These are phyloP conservation scores for Ogataea corticis DNA, from an alignment of 805 yeast genomes.

Conservation along the genomic window DNA sequence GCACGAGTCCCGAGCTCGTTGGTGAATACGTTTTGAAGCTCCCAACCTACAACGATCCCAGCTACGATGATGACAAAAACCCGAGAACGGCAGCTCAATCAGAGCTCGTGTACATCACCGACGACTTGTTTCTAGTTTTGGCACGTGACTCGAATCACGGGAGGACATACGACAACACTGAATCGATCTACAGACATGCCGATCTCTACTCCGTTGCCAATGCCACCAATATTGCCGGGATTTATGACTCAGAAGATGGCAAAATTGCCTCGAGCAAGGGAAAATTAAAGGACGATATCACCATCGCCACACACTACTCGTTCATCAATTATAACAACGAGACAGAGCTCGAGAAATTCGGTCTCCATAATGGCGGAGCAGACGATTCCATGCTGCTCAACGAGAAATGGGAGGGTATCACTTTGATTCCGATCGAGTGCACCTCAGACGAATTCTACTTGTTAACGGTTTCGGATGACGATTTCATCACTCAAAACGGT, in stretches of 20 bases:
- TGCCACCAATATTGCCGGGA: constrained; percentile 33
- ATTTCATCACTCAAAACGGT: constrained; percentile 35
- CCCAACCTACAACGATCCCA: constrained; percentile 30
- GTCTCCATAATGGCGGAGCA: constrained; percentile 35
- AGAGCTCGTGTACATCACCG: constrained; percentile 30
- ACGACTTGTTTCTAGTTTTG: constrained; percentile 30
- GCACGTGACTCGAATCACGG: constrained; percentile 34
- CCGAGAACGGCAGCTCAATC: constrained; percentile 35
- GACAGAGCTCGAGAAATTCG: constrained; percentile 31
- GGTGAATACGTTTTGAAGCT: constrained; percentile 33
- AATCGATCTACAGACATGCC: constrained; percentile 30
- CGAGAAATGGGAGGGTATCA: constrained; percentile 37
- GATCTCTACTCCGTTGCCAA: constrained; percentile 29
- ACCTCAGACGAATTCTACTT: constrained; percentile 33
- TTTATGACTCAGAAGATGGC: constrained; percentile 30
- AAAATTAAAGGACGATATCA: constrained; percentile 22
- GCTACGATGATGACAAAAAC: constrained; percentile 21
- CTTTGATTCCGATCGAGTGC: constrained; percentile 33
- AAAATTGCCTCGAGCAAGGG: constrained; percentile 30
- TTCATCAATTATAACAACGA: constrained; percentile 29
- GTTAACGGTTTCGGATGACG: constrained; percentile 31
- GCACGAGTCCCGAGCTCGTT: constrained; percentile 19
- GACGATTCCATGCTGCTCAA: constrained; percentile 27
- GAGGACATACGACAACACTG: constrained; percentile 24
- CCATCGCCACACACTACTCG: constrained; percentile 29